phyloP scores from a whole-genome alignment of 1,284 basidiomycete species.

The Moesziomyces parantarcticus region DNA sequence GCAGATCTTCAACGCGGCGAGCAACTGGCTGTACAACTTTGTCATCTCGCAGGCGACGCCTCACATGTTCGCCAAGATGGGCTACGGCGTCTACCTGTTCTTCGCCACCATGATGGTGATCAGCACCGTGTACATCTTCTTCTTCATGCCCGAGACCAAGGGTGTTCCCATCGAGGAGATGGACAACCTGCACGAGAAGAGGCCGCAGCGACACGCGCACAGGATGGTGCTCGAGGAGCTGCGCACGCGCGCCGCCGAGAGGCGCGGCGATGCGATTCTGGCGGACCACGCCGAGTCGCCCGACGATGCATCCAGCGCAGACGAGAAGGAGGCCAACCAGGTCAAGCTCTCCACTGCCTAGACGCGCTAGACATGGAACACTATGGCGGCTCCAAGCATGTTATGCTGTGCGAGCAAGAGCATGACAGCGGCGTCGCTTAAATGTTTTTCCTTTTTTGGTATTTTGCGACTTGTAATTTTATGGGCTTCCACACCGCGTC shows the following conservation, averaged over 20 bases:
- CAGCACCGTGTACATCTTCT: slow-evolving; percentile 72
- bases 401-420: neutral
- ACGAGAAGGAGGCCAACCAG: slow-evolving; percentile 24
- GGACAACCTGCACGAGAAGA: slow-evolving; percentile 35
- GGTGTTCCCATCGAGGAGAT: slow-evolving; percentile 80
- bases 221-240: slow-evolving; percentile 28
- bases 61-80: slow-evolving; percentile 60
- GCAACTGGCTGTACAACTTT: slow-evolving; percentile 86
- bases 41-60: slow-evolving; percentile 61
- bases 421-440: no score
- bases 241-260: slow-evolving; percentile 14
- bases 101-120: slow-evolving; percentile 76
- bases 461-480: no score
- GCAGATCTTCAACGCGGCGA: slow-evolving; percentile 81
- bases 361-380: no score
- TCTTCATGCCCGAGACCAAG: slow-evolving; percentile 79
- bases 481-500: no score
- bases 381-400: no score
- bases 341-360: slow-evolving; percentile 30
- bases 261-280: slow-evolving; percentile 16
- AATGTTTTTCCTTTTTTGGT: no score
- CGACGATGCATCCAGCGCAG: slow-evolving; percentile 7
- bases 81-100: slow-evolving; percentile 74
- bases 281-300: slow-evolving; percentile 3
- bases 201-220: slow-evolving; percentile 30